Evolutionary conservation across 305 asterid genomes (phyloP).

Genomic region (Ilex paraguariensis): DNA sequence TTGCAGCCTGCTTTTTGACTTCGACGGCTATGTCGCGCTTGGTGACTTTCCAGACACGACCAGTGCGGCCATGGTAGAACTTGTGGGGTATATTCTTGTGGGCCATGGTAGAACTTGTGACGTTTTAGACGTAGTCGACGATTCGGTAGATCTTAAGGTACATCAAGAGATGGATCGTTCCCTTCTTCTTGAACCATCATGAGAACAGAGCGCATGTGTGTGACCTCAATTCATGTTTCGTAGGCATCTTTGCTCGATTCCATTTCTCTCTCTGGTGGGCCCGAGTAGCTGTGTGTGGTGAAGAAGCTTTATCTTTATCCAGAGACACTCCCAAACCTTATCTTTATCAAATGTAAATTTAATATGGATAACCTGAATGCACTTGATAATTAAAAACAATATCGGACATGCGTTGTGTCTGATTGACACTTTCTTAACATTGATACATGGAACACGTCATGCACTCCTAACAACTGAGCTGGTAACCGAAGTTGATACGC

Average conservation of each 20-base stretch:
- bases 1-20: conserved; percentile 27
- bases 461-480: no score
- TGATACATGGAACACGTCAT: no score
- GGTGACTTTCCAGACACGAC: conserved; percentile 1
- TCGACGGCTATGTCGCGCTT: background rate
- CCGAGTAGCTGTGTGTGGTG: no score
- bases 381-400: no score
- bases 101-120: conserved; percentile 3
- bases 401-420: no score
- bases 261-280: no score
- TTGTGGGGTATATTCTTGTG: conserved; percentile 8
- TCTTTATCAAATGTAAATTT: no score
- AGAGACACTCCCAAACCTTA: no score
- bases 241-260: background rate
- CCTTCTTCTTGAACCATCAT: background rate
- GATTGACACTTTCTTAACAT: no score
- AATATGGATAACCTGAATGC: no score
- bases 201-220: conserved; percentile 3
- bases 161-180: background rate
- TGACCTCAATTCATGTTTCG: conserved; percentile 4
- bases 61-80: conserved; percentile 9
- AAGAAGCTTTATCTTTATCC: no score
- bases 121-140: background rate
- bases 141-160: background rate
- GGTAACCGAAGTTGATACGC: no score